Evolutionary conservation across 495 filamentous ascomycete species (phyloP).

Genomic region (Neurospora sp.): DNA sequence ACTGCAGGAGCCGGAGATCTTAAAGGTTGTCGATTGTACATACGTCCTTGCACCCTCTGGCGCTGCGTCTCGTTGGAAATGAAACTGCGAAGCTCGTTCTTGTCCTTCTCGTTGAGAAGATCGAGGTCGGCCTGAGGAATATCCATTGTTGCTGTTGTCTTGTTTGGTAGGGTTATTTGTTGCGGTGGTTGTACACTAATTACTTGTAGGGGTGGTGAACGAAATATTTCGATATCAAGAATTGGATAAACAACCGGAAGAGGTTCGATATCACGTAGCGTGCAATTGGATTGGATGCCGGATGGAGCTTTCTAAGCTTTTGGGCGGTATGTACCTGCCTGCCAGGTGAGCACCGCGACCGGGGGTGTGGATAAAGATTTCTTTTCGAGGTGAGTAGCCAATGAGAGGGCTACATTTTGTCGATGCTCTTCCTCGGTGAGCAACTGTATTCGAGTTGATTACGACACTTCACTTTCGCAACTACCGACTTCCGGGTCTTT

Average conservation of each 20-base stretch:
- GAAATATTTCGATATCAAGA: neutral
- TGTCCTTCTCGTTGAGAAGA: conserved; percentile 71
- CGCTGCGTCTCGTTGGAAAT: conserved; percentile 74
- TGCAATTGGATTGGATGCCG: neutral
- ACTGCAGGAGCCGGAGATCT: too few species aligned
- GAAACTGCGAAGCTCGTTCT: conserved; percentile 76
- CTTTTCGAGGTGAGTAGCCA: conserved; percentile 11
- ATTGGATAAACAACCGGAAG: neutral
- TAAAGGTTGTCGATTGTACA: conserved; percentile 10
- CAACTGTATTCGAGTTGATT: neutral
- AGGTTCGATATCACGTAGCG: neutral
- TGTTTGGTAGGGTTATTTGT: neutral
- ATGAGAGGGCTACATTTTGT: conserved; percentile 1
- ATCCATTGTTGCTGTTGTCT: conserved; percentile 30
- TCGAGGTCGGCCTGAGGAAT: conserved; percentile 46
- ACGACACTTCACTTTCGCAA: neutral
- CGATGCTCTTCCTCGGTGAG: neutral
- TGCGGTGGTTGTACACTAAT: neutral
- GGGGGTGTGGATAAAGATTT: neutral
- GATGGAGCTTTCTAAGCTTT: neutral
- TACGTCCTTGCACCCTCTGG: conserved; percentile 68
- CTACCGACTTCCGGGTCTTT: neutral
- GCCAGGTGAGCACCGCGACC: neutral
- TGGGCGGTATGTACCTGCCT: neutral
- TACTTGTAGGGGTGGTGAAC: neutral